Base-by-base conservation (phyloP, 176 grass and related monocot species). In the Lolium perenne region DNA sequence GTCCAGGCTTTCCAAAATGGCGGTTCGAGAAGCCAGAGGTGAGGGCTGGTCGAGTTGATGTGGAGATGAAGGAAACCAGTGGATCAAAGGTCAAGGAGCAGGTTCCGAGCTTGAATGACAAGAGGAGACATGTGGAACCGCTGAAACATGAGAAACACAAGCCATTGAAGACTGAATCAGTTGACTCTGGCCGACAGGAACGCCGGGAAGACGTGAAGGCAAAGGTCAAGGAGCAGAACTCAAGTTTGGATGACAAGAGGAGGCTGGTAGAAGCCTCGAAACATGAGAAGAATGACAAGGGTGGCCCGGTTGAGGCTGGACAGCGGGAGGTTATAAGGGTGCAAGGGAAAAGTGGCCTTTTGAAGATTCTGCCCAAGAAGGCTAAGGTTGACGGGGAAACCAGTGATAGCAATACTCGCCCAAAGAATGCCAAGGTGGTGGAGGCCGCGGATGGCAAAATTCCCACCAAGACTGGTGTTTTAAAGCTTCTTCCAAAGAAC, bases 1-100 rank as follows among this genome's bases (percentile, higher is more conserved):
- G 78, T 25, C 81, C 55, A 7, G 91, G 90, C 54, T 74, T 90
- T 71, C 89, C 86, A 1, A 72, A 70, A 41, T 85, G 80, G 87
- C 84, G 87, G 18, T 77, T 91, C 8, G 87, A 96, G 83, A 95
- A 82, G 83, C 79, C 80, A 0, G 90, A 95, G 70, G 74, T 95
- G 20, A 86, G 94, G 70, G 86, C 76, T 48, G 88, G 86, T 21
- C 71, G 87, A 56, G 66, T 93, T 32, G 80, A 87, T 84, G 89
- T 38, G 14, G 80, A 79, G 69, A 60, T 73, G 9, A 91, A 87
- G 67, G 40, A 25, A 67, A 83, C 56, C 75, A 50, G 58, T 58
- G 38, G 38, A 6, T 83, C 68, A 76, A 92, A 79, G 78, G 59
- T 80, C 43, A 93, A 93, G 80, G 82, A 77, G 6, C 82, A 45